Base-by-base conservation (phyloP, 176 grass and related monocot genomes). In the Eragrostis nindensis region DNA sequence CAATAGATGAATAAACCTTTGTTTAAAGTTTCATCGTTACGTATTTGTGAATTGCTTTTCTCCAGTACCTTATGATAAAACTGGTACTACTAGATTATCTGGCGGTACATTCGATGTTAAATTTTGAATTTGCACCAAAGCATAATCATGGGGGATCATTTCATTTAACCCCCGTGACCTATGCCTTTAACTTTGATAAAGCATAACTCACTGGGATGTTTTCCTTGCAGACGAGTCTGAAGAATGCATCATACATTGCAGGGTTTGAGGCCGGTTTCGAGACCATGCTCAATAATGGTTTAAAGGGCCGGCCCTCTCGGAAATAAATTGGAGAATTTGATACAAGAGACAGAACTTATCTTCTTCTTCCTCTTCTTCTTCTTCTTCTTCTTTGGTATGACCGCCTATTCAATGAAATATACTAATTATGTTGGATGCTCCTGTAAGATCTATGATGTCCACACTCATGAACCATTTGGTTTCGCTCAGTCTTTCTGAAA, bases 141-240 rank as follows among this genome's bases (percentile, higher is more conserved):
- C 36, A 65, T 54, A 71, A 38, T n/a, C 63, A 48, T 29, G 50
- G 32, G 41, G 52, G 18, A 3, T 36, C 5, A n/a, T 68, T 60
- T 15, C 26, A 15, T 50, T 36, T 62, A 32, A 55, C 53, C 66
- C 16, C 8, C 9, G 26, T 57, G 48, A 44, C 8, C 2, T 84
- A 8, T 50, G 50, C 27, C 46, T 62, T 55, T 40, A 11, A 66
- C 0, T 32, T 82, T 38, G 16, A 43, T 25, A 73, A 73, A 29
- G 7, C 46, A 26, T 77, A 39, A 43, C 66, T 46, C 57, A 77
- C 5, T 26, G 12, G 27, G 41, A 71, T 81, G 45, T 77, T 60
- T 66, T 65, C 49, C n/a, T 56, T 88, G 89, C 95, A 98, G 96
- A 91, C 59, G 83, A 85, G n/a, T 30, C 57, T 97, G 65, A 95